Percentiles rank a stretch among this genome's conserved stretches.
Evolutionary conservation across 495 filamentous ascomycete species (phyloP).

Genomic region (Neurospora sublineolata): DNA sequence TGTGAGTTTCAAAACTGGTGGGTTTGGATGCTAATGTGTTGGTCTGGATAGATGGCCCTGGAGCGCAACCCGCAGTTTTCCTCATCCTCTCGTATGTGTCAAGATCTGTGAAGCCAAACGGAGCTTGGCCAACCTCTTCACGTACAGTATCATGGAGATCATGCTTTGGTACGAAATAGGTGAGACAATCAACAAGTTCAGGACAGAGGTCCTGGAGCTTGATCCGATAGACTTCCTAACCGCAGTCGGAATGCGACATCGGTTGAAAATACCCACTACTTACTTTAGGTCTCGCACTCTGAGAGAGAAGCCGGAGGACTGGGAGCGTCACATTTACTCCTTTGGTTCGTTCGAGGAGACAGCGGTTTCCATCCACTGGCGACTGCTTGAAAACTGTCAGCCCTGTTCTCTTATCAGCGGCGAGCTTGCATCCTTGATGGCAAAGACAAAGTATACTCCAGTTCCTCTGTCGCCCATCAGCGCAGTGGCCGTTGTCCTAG

Average conservation of each 20-base stretch:
- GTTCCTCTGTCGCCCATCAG: not conserved
- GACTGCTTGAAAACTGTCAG: not conserved
- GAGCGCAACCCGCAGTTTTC: constrained; percentile 25
- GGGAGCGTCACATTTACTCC: constrained; percentile 44
- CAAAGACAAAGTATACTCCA: not conserved
- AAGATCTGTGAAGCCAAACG: constrained; percentile 40
- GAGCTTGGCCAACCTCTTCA: constrained; percentile 48
- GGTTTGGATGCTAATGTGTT: no score
- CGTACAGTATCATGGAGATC: constrained; percentile 50
- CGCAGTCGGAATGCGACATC: constrained; percentile 44
- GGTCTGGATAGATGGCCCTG: not conserved
- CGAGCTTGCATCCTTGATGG: not conserved
- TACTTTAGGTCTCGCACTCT: constrained; percentile 49
- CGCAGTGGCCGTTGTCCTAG: not conserved
- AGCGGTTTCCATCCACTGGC: not conserved
- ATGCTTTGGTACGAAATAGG: constrained; percentile 44
- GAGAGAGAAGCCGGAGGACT: constrained; percentile 46
- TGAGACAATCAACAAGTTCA: constrained; percentile 45
- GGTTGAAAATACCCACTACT: constrained; percentile 43
- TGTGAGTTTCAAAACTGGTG: not conserved
- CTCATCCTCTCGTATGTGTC: constrained; percentile 52
- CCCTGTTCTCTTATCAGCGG: not conserved
- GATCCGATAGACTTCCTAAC: constrained; percentile 46
- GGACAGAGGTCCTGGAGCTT: constrained; percentile 40
- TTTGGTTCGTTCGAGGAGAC: constrained; percentile 30